These are phyloP conservation scores for Hyaloscypha variabilis DNA, from an alignment of 495 filamentous ascomycete genomes.

Conservation along the genomic window DNA sequence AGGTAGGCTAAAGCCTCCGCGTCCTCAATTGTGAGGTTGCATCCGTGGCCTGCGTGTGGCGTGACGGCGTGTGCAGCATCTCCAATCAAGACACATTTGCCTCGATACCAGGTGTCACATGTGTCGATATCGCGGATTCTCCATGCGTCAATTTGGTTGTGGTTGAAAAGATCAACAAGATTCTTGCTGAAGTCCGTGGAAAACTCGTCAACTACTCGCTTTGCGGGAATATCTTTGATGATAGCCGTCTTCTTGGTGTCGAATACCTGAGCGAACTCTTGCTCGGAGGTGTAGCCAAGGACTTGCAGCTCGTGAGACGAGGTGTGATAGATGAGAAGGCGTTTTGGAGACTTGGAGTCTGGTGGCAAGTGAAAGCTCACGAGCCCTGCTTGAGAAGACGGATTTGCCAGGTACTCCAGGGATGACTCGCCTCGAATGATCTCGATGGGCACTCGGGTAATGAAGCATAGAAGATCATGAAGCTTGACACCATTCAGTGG, in stretches of 20 bases:
- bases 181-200: conserved; percentile 20
- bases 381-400: conserved; percentile 29
- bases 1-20: conserved; percentile 34
- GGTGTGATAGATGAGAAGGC: conserved; percentile 31
- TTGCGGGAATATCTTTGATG: conserved; percentile 29
- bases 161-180: conserved; percentile 32
- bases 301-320: conserved; percentile 29
- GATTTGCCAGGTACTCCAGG: conserved; percentile 30
- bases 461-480: conserved; percentile 29
- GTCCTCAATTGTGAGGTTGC: conserved; percentile 35
- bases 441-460: conserved; percentile 31
- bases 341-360: conserved; percentile 21
- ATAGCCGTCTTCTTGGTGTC: conserved; percentile 30
- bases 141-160: conserved; percentile 33
- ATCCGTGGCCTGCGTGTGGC: conserved; percentile 31
- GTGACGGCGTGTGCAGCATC: conserved; percentile 48
- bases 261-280: conserved; percentile 32
- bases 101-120: conserved; percentile 37
- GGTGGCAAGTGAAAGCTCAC: conserved; percentile 20
- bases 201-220: conserved; percentile 29
- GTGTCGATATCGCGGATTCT: conserved; percentile 32
- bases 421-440: conserved; percentile 24
- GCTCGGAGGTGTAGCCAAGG: conserved; percentile 32
- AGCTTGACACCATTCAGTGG: conserved; percentile 17
- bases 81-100: conserved; percentile 47